phyloP scores from a whole-genome alignment of 202 grass and related monocot species.

The Zoysia matrella region DNA sequence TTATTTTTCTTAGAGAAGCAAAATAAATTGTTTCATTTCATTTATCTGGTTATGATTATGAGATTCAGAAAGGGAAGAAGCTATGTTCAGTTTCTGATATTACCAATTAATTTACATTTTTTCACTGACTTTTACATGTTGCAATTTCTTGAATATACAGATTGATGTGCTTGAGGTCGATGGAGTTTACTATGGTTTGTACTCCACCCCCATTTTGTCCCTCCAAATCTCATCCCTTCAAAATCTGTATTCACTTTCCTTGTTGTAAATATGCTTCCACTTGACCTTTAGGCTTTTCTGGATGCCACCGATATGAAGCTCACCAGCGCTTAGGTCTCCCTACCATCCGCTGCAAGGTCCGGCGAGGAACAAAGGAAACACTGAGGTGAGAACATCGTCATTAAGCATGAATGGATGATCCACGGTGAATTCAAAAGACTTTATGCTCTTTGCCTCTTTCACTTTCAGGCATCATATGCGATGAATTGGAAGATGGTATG shows the following conservation, averaged over 20 bases:
- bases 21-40: conserved; percentile 14
- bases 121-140: conserved; percentile 13
- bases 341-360: conserved; percentile 90
- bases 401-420: not conserved
- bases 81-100: not conserved
- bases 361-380: conserved; percentile 86
- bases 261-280: not conserved
- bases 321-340: conserved; percentile 87
- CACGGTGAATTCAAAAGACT: not conserved
- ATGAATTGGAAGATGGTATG: conserved; percentile 39
- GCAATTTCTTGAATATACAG: conserved; percentile 46
- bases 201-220: not conserved
- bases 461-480: conserved; percentile 83
- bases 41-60: not conserved
- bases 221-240: not conserved
- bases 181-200: conserved; percentile 85
- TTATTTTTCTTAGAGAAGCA: conserved; percentile 2
- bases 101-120: not conserved
- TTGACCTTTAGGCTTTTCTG: conserved; percentile 80
- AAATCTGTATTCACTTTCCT: not conserved
- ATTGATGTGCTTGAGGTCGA: conserved; percentile 96
- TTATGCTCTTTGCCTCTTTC: conserved; percentile 23
- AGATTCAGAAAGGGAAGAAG: not conserved
- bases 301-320: conserved; percentile 93
- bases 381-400: conserved; percentile 58